Evolutionary conservation across 169 alveolate species (phyloP), one percentile per base, ranked within the genome.

Genomic region (Eimeria brunetti): DNA sequence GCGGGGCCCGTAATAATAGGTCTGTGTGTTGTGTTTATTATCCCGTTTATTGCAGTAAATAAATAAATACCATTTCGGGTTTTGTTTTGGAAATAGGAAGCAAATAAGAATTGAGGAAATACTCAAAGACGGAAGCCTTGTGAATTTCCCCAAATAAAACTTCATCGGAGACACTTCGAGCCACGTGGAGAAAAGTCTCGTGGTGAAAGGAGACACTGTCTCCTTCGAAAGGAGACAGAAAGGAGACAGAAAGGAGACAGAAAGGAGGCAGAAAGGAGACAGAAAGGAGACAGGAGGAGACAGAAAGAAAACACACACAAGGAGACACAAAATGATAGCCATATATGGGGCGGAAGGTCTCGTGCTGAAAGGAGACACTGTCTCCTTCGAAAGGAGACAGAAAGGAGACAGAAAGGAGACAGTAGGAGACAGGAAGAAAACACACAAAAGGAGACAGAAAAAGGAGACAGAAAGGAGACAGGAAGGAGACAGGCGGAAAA

Each of bases 111-210:
- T 88, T 36, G 1, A 88, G 69, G 84, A 60, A 88, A 49, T 88
- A 46, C 85, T 88, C 53, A 22, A 88, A 53, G 33, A 67, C 84
- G 4, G 46, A 64, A 5, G 94, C 69, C 1, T 88, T 69, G 73
- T 71, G 64, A 83, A 88, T 88, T 27, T 88, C 94, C 58, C 94
- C 94, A 49, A 88, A 88, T 27, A 88, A 64, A 49, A 88, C 94
- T 7, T 88, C 94, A 53, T 64, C 73, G 38, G 83, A 71, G 38
- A 64, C 1, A 71, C 51, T 88, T 18, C 94, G 84, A 7, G 94
- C 73, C 46, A 88, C 94, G n/a, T 69, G 41, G 18, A 18, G 83
- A 51, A 88, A 88, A 8, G 84, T 88, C 20, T 62, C 81, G 20
- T 73, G 81, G 46, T 88, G 69, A 51, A 88, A 41, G 44, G 41